Evolutionary conservation across 2,329 filamentous ascomycete species (phyloP), one percentile per base, ranked within the genome.

Genomic region (Ustulina deusta): DNA sequence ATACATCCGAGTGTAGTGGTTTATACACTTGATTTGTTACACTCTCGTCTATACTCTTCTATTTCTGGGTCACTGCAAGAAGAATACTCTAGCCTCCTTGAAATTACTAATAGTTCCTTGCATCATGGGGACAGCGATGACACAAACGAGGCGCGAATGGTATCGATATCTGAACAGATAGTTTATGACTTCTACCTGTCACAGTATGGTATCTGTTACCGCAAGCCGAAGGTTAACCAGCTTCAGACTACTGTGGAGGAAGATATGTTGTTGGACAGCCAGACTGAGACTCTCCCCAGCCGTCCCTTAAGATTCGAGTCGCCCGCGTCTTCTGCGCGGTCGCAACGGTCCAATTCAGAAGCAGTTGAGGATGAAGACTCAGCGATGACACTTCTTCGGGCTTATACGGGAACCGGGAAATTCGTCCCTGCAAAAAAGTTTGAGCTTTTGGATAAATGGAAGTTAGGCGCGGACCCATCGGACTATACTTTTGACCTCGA

Each of bases 401-500:
- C 74, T 27, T 76, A 78, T 59, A 79, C 76, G 0, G 76, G 76
- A 20, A 76, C 72, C 2, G 77, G 76, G 7, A 73, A 70, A 29
- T 75, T 70, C 42, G 69, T 75, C 13, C 65, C 71, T 7, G 48
- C 65, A 9, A 76, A 75, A 58, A 68, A 65, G 6, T 70, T 69
- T 7, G 70, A 69, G 57, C 74, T 78, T 13, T 57, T 76, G 7
- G 71, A 76, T 13, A 74, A 76, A 38, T 79, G 77, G 77, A 65
- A 71, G 48, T 42, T 75, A 4, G 76, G 74, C 0, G 69, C 66
- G 1, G 67, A 73, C 40, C 72, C 72, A n/a, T 60, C 69, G 1
- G 61, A 73, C 17, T 75, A 78, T 36, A 67, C 68, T 6, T 79
- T 78, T 55, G 76, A 77, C 36, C 72, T 79, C 4, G 73, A 78